A percentile compares a stretch with the other conserved stretches of the same genome.
phyloP scores from a whole-genome alignment of 306 rosid genomes.

The Rosa persica region DNA sequence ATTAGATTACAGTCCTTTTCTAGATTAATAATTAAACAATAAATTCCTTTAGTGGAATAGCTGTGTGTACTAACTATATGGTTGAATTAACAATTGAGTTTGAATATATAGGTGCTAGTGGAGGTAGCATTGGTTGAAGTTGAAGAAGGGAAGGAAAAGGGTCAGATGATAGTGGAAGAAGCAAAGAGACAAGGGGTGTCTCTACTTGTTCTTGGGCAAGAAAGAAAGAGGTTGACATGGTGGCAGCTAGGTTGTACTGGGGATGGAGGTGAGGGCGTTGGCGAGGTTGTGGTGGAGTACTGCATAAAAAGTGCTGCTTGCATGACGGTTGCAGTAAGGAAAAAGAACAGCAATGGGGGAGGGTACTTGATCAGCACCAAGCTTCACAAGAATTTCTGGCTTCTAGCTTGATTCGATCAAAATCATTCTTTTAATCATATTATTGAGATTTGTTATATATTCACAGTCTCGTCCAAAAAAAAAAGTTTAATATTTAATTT shows the following conservation, averaged over 20 bases:
- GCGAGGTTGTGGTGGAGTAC: constrained; percentile 46
- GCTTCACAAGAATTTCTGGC: constrained; percentile 91
- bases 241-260: constrained; percentile 33
- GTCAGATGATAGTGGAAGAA: constrained; percentile 60
- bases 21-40: no score
- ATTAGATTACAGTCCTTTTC: no score
- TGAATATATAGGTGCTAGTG: constrained; percentile 15
- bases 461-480: not conserved
- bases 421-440: not conserved
- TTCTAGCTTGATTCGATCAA: constrained; percentile 55
- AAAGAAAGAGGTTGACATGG: constrained; percentile 51
- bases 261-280: constrained; percentile 11
- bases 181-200: constrained; percentile 67
- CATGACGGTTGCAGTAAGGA: constrained; percentile 87
- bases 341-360: constrained; percentile 68
- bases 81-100: not conserved
- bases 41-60: no score
- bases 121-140: constrained; percentile 46
- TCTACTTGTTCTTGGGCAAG: constrained; percentile 69
- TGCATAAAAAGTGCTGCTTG: constrained; percentile 81
- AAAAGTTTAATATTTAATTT: not conserved
- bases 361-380: constrained; percentile 91
- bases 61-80: not conserved
- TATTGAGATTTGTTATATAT: not conserved
- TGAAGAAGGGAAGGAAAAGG: constrained; percentile 68